Evolutionary conservation across 225 moss, liverwort and hornwort species (phyloP), one percentile per base, ranked within the genome.

Genomic region (Sphagnum contortum): DNA sequence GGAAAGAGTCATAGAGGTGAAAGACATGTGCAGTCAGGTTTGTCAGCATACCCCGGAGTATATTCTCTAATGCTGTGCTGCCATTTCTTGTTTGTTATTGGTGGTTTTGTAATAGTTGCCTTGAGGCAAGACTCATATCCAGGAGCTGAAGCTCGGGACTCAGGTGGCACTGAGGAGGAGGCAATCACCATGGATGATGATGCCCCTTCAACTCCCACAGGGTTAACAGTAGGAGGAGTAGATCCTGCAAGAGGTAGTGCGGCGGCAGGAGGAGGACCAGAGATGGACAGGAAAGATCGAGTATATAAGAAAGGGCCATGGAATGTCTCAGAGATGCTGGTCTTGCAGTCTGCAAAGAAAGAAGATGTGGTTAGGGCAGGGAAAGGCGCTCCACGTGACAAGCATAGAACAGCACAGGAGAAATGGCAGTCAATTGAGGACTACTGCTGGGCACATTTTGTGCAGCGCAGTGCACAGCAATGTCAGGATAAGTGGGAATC

Each of bases 401-500:
- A 77, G 80, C 90, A 90, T 64, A 75, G 87, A 70, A 87, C 89
- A 11, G 90, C 90, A 2, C 90, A 90, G 77, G 90, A 88, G 76
- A 79, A 85, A 55, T 90, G 90, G 90, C 74, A 87, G 56, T 85
- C 78, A 52, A 90, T 90, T 57, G 90, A 90, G 60, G 90, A 90
- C 59, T 87, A 83, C 56, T 83, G 90, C 66, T 90, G 90, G 90
- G 64, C 68, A 12, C 79, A 83, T 52, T 73, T 80, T 53, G 90
- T 91, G 70, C 87, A 91, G 46, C 79, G 88, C 48, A 91, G 90
- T 57, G 85, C 90, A 2, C 87, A 85, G 46, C 90, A 91, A 67
- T 91, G 90, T 62, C 90, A 91, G 70, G 90, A 91, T 59, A 91
- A 91, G 66, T 91, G 90, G 90, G 90, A 91, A 72, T 85, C 83